A percentile compares a stretch with the other conserved stretches of the same genome.
Evolutionary conservation across 2,329 filamentous ascomycete genomes (phyloP).

Genomic region (Bipolaris victoriae): DNA sequence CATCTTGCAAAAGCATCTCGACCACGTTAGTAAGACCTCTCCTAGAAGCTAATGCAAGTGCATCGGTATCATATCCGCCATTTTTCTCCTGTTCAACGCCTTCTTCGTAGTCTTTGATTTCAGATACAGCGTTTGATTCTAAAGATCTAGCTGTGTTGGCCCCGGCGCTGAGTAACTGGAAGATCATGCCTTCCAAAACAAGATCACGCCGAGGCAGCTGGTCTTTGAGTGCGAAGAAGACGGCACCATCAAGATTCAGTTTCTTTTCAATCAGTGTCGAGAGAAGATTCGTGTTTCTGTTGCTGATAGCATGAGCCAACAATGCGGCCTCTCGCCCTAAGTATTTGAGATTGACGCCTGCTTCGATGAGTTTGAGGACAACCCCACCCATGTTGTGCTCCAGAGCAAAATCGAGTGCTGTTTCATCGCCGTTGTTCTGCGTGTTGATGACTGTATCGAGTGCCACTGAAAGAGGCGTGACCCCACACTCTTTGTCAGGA

Average conservation of each 20-base stretch:
- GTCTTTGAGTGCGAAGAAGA: neutral
- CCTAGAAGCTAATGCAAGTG: neutral
- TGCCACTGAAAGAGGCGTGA: neutral
- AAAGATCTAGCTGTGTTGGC: conserved; percentile 2
- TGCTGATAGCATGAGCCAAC: neutral
- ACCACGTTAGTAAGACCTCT: neutral
- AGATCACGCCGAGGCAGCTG: neutral
- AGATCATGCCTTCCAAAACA: conserved; percentile 7
- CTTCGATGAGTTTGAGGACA: neutral
- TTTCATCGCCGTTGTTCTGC: conserved; percentile 13
- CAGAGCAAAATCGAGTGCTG: conserved; percentile 17
- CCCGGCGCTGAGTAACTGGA: conserved; percentile 11
- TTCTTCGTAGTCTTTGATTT: too few relatives aligned
- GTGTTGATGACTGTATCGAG: conserved; percentile 9
- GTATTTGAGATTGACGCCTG: neutral
- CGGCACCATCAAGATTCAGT: neutral
- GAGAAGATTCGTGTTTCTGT: neutral
- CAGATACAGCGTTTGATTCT: neutral
- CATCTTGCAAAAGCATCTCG: neutral
- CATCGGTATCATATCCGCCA: neutral
- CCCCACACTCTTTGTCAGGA: neutral
- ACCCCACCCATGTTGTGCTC: conserved; percentile 1
- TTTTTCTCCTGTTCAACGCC: too few relatives aligned
- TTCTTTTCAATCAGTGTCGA: neutral
- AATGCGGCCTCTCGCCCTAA: neutral